Evolutionary conservation across 1,139 yeast species (phyloP).

Genomic region (Saccharomyces hybrid): DNA sequence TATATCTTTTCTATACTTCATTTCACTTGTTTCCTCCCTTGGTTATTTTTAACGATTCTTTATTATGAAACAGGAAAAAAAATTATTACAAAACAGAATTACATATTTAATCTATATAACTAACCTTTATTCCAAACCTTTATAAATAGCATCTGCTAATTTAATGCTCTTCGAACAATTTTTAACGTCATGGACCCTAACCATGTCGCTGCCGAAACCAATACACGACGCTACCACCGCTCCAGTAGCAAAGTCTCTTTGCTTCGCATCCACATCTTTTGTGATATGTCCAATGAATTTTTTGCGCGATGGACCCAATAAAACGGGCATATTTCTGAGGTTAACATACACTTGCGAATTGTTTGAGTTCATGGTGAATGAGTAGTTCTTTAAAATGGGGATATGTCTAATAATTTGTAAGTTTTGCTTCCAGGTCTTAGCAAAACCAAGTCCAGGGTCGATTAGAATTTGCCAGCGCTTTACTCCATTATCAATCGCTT

Average conservation of each 20-base stretch:
- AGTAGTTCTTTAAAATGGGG: slow-evolving; percentile 46
- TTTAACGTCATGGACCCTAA: slow-evolving; percentile 80
- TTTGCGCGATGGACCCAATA: slow-evolving; percentile 85
- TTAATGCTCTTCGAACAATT: slow-evolving; percentile 56
- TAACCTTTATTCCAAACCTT: slow-evolving; percentile 20
- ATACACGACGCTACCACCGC: slow-evolving; percentile 71
- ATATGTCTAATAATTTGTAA: slow-evolving; percentile 54
- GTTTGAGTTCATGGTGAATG: slow-evolving; percentile 24
- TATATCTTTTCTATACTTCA: neutral
- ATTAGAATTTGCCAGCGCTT: slow-evolving; percentile 82
- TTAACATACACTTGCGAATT: slow-evolving; percentile 10
- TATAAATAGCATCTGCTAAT: slow-evolving; percentile 65
- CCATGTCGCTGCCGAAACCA: slow-evolving; percentile 67
- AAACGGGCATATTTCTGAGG: slow-evolving; percentile 43
- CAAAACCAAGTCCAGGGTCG: slow-evolving; percentile 96
- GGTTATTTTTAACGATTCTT: neutral
- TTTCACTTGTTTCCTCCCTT: neutral
- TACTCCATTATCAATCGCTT: slow-evolving; percentile 58
- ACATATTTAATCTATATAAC: neutral
- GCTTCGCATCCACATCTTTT: slow-evolving; percentile 38
- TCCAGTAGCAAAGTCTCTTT: slow-evolving; percentile 68
- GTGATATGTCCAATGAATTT: slow-evolving; percentile 73
- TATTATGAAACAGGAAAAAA: neutral
- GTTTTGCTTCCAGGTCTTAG: slow-evolving; percentile 66
- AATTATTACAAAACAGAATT: neutral